Evolutionary conservation across 345 rosid species (phyloP), one percentile per base, ranked within the genome.

Genomic region (Ceriops tagal): DNA sequence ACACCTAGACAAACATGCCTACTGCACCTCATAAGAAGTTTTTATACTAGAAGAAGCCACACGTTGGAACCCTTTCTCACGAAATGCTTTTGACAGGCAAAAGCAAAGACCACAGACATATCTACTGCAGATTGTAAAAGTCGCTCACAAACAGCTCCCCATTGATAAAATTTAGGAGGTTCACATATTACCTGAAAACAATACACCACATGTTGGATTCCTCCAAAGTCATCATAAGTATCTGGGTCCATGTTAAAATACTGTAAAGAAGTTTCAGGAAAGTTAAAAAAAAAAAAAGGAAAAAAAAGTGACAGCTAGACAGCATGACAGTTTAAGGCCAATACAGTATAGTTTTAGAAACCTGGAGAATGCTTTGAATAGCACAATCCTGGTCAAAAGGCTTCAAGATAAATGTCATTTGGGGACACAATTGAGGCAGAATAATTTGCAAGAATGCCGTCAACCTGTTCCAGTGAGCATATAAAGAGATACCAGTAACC

Each of bases 361-460:
- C 74, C 79, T 70, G 79, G 34, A 69, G 26, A 65, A 75, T 27
- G 53, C 71, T 71, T 75, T 75, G 77, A 55, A 67, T 73, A 1
- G 72, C 37, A 34, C 72, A 73, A 67, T 73, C 72, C n/a, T 61
- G 51, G 37, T 31, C 77, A 32, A 67, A 51, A 53, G 72, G 77
- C 62, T 73, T 67, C 77, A 73, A 53, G 72, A 24, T 68, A 73
- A 55, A 73, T 73, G 37, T 73, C 77, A 53, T 64, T 55, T 18
- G 67, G 72, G 56, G 77, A 62, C 37, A 73, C 58, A 53, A 31
- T 27, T 62, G 72, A 67, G 10, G 68, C 77, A 61, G 77, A 61
- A 61, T 53, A 67, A 46, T 73, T 67, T 67, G 68, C 77, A 53
- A 67, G 68, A 22, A 73, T n/a, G 3, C 26, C 63, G 61, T 73